Base-by-base conservation (phyloP, 371 early-diverging fungal species). In the Mucor racemosus region DNA sequence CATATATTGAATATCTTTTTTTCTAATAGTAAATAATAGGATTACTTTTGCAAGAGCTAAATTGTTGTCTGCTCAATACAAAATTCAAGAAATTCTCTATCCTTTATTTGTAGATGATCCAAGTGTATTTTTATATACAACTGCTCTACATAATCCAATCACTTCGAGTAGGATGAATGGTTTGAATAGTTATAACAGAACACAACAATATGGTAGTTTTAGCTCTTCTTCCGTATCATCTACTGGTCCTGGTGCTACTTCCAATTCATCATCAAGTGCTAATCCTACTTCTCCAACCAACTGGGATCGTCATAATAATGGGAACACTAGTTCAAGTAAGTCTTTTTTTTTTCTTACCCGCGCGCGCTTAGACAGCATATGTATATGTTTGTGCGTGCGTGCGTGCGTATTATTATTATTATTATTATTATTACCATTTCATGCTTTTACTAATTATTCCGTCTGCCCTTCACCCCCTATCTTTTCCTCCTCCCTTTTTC, bases 51-150 rank as follows among this genome's bases (percentile, higher is more conserved):
- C 83, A 15, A 79, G 92, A 73, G 92, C 92, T 3, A 83, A 82
- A 33, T 77, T 84, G 63, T 74, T 91, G 58, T 89, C 92, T 17
- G 80, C 86, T 57, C 88, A 89, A 54, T 88, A 88, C 71, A 87
- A 90, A 58, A 91, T 93, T 26, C 70, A 80, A 44, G 91, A 91
- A 9, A 75, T 78, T 21, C 80, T 93, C 7, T 89, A 90, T 68
- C 94, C 94, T 19, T 81, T 94, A 31, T 90, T 94, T 69, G 90
- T 86, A 58, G 87, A 90, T 40, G 90, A 92, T 62, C 92, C 91
- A 26, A 72, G 64, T 42, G 57, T 64, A 13, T 78, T 77, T 66
- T 41, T 78, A 11, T 80, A 72, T 62, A 64, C 79, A 26, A 71
- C 65, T 33, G 65, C 68, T 17, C 61, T 64, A 40, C 67, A 72